Evolutionary conservation across 148 eudicot genomes (phyloP).

Genomic region (Rhododendron ferrugineum): DNA sequence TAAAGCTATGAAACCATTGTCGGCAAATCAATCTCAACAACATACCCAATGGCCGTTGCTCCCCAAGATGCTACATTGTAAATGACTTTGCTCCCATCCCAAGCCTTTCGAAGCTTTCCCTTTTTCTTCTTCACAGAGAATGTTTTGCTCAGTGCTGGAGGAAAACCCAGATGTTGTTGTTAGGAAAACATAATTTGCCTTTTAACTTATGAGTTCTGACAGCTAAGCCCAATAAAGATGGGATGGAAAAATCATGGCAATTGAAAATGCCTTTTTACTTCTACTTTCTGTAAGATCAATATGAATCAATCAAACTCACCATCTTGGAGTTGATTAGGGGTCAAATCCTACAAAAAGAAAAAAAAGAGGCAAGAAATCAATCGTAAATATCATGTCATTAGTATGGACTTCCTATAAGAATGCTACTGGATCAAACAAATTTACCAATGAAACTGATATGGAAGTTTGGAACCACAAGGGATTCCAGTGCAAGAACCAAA

Average conservation of each 20-base stretch:
- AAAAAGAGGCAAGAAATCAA: background rate
- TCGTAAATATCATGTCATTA: background rate
- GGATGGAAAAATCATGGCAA: background rate
- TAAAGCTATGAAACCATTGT: background rate
- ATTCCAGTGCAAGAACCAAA: background rate
- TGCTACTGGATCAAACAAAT: background rate
- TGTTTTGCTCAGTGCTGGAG: conserved; percentile 81
- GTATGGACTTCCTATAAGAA: background rate
- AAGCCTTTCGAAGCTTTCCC: conserved; percentile 95
- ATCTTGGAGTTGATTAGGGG: conserved; percentile 73
- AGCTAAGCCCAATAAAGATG: conserved; percentile 3
- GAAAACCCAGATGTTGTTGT: conserved; percentile 3
- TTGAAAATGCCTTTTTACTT: background rate
- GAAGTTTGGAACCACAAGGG: background rate
- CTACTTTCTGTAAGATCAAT: background rate
- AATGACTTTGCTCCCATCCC: conserved; percentile 88
- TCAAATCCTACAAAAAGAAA: conserved; percentile 53
- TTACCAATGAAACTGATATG: background rate
- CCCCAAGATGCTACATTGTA: conserved; percentile 99
- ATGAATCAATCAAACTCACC: conserved; percentile 41
- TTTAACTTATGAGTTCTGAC: background rate
- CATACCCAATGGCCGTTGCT: conserved; percentile 96
- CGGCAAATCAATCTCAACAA: conserved; percentile 1
- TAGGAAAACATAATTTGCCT: background rate
- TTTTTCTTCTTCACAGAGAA: conserved; percentile 75